Conservation (phyloP, 108 stramenopile species). For the Nitzschia sp. region DNA sequence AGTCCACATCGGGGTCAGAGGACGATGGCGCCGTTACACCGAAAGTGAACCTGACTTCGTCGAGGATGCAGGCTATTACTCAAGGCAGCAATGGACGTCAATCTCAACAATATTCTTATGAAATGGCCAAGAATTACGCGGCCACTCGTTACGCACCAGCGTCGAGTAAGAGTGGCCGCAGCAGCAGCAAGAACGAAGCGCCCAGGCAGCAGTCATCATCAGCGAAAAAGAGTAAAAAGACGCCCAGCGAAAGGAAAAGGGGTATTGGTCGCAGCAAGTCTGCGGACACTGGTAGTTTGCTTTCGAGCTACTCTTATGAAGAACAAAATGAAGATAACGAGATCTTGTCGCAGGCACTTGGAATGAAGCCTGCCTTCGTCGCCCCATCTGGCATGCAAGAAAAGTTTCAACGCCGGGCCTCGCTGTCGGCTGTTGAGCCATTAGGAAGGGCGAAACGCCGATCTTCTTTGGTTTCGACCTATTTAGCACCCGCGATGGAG, state of each 20-base stretch:
- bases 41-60: not conserved
- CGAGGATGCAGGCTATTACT: too few relatives aligned
- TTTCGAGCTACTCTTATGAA: too few relatives aligned
- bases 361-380: not conserved
- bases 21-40: not conserved
- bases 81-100: too few relatives aligned
- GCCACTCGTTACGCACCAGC: not conserved
- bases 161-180: not conserved
- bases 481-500: not conserved
- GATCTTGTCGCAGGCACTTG: not conserved
- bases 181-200: not conserved
- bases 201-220: not conserved
- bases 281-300: not conserved
- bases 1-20: constrained; percentile 1
- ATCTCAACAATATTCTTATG: too few relatives aligned
- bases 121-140: too few relatives aligned
- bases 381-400: not conserved
- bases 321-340: not conserved
- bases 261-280: not conserved
- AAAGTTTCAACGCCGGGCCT: not conserved
- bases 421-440: not conserved
- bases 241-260: not conserved
- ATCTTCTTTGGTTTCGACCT: not conserved
- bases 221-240: not conserved
- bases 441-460: not conserved